Evolutionary conservation across 495 filamentous ascomycete species (phyloP).

Genomic region (Polyplosphaeria fusca): DNA sequence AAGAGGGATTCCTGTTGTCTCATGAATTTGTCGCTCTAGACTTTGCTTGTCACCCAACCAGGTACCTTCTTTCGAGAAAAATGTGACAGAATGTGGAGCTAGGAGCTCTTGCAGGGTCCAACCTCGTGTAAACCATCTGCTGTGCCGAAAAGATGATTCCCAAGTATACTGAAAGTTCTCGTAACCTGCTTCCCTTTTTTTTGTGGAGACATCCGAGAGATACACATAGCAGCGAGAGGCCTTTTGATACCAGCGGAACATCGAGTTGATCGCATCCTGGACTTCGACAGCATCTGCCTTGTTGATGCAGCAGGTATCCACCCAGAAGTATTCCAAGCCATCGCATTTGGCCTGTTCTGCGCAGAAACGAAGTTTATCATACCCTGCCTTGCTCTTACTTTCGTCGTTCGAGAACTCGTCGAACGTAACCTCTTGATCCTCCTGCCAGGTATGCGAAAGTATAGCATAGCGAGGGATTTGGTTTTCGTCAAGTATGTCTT

Average conservation of each 20-base stretch:
- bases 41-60: conserved; percentile 2
- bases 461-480: conserved; percentile 10
- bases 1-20: conserved; percentile 9
- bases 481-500: conserved; percentile 4
- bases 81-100: conserved; percentile 13
- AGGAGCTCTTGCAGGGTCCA: conserved; percentile 2
- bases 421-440: conserved; percentile 8
- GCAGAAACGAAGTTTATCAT: conserved; percentile 11
- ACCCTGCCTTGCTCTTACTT: conserved; percentile 1
- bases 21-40: conserved; percentile 8
- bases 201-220: conserved; percentile 2
- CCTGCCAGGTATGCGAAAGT: conserved; percentile 11
- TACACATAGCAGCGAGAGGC: conserved; percentile 1
- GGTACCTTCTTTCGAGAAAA: conserved; percentile 8
- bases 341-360: conserved; percentile 3
- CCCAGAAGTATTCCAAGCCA: conserved; percentile 14
- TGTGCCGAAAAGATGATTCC: conserved; percentile 2
- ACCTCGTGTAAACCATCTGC: conserved; percentile 5
- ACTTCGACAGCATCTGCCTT: conserved; percentile 12
- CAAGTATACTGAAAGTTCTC: background rate
- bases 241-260: conserved; percentile 23
- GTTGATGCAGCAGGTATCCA: conserved; percentile 26
- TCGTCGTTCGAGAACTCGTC: background rate
- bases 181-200: background rate
- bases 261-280: conserved; percentile 22